phyloP scores from a whole-genome alignment of 2,329 filamentous ascomycete species.

The Claviceps sp. region DNA sequence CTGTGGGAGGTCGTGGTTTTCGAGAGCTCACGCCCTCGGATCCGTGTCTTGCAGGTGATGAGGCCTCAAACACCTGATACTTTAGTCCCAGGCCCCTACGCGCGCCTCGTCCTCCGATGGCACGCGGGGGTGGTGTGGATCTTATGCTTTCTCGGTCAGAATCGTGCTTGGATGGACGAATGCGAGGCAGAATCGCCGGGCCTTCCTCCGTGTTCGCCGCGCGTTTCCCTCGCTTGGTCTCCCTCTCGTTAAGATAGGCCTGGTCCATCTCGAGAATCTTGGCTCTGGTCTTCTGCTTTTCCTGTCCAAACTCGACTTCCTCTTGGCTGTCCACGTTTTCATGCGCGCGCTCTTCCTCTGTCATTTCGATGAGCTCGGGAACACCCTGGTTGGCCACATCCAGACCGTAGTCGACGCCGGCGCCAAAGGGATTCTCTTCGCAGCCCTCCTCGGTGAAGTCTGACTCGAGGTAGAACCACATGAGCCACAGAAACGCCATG shows the following conservation, averaged over 20 bases:
- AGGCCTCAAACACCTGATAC: conserved; percentile 46
- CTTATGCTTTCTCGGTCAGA: conserved; percentile 32
- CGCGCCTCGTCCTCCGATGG: conserved; percentile 12
- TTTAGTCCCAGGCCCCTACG: conserved; percentile 31
- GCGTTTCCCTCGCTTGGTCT: conserved; percentile 40
- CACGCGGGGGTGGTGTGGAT: conserved; percentile 28
- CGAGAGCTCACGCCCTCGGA: conserved; percentile 42
- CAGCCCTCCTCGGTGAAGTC: conserved; percentile 84
- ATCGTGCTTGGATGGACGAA: conserved; percentile 48
- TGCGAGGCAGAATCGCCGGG: conserved; percentile 46
- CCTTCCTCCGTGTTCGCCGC: conserved; percentile 34
- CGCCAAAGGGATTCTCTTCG: conserved; percentile 79
- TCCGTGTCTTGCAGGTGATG: conserved; percentile 42
- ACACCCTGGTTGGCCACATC: conserved; percentile 57
- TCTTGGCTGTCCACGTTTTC: conserved; percentile 66
- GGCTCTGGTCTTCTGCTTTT: conserved; percentile 61
- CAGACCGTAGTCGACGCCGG: conserved; percentile 50
- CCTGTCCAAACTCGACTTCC: conserved; percentile 56
- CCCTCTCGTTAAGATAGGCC: conserved; percentile 49
- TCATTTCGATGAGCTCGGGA: conserved; percentile 52
- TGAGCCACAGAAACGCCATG: conserved; percentile 85
- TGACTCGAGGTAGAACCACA: conserved; percentile 98
- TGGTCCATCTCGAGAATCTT: conserved; percentile 66
- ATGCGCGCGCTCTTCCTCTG: conserved; percentile 45
- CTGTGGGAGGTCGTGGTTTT: conserved; percentile 63